A percentile compares a stretch with the other conserved stretches of the same genome.
Evolutionary conservation across 1,284 basidiomycete species (phyloP).

Genomic region (Leccinum solheimii): DNA sequence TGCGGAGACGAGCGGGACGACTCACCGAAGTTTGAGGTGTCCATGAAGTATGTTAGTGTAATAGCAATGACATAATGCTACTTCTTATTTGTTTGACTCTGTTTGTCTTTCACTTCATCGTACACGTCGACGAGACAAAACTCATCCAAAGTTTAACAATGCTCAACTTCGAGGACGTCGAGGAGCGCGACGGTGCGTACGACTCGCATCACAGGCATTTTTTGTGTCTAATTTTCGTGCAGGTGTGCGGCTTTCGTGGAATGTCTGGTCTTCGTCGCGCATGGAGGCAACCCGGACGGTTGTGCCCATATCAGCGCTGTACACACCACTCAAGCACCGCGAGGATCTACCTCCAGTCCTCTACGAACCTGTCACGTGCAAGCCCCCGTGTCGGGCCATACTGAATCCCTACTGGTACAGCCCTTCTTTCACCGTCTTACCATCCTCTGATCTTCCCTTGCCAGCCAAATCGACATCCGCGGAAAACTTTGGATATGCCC

Average conservation of each 20-base stretch:
- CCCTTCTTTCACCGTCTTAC: background rate
- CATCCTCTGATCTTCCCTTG: conserved; percentile 8
- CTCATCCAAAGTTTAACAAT: conserved; percentile 20
- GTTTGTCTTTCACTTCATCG: conserved; percentile 17
- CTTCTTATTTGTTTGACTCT: conserved; percentile 24
- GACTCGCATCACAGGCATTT: background rate
- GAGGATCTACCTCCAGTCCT: conserved; percentile 95
- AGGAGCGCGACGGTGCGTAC: conserved; percentile 60
- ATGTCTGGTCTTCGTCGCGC: conserved; percentile 96
- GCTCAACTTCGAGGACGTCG: conserved; percentile 60
- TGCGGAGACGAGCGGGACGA: background rate
- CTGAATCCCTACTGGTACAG: conserved; percentile 95
- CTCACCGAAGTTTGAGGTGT: background rate
- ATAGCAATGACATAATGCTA: conserved; percentile 1
- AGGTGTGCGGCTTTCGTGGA: conserved; percentile 96
- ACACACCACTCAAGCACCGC: conserved; percentile 93
- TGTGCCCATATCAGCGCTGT: conserved; percentile 97
- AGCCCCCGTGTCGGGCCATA: conserved; percentile 95
- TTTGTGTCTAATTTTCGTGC: background rate
- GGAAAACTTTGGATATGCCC: conserved; percentile 99
- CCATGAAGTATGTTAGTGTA: background rate
- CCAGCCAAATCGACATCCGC: conserved; percentile 96
- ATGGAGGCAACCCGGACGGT: conserved; percentile 98
- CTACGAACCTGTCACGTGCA: conserved; percentile 99
- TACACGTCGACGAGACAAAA: conserved; percentile 24